phyloP scores from a whole-genome alignment of 805 yeast genomes.

The Candida broadrunensis region DNA sequence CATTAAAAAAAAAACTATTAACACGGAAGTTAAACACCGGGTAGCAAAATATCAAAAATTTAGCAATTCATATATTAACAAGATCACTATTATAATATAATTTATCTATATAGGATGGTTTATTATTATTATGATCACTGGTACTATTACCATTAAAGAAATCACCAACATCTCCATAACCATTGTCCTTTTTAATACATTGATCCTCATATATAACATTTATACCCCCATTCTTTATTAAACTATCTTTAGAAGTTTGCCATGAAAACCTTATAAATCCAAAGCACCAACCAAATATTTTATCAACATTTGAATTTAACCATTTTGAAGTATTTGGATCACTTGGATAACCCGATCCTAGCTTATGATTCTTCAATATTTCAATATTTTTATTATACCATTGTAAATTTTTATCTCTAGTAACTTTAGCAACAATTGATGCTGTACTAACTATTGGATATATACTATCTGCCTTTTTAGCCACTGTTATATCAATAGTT shows the following conservation, averaged over 20 bases:
- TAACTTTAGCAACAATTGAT: slow-evolving; percentile 92
- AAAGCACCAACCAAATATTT: slow-evolving; percentile 80
- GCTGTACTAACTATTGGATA: slow-evolving; percentile 94
- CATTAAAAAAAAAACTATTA: no score
- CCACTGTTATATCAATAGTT: slow-evolving; percentile 65
- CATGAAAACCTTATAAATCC: slow-evolving; percentile 81
- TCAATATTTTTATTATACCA: slow-evolving; percentile 27
- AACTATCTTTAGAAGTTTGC: slow-evolving; percentile 84
- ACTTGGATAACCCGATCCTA: slow-evolving; percentile 93
- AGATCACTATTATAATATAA: slow-evolving; percentile 5
- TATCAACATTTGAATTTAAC: slow-evolving; percentile 62
- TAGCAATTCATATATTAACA: no score
- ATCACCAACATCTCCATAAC: slow-evolving; percentile 23
- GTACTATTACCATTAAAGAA: slow-evolving; percentile 11
- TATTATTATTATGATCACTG: not conserved
- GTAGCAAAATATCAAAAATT: no score
- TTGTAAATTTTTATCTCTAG: slow-evolving; percentile 69
- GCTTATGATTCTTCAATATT: slow-evolving; percentile 34
- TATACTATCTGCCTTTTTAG: slow-evolving; percentile 92
- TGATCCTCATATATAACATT: slow-evolving; percentile 63
- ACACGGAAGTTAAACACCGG: not conserved
- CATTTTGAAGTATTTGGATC: slow-evolving; percentile 85
- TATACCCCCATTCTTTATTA: slow-evolving; percentile 50
- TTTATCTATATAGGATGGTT: slow-evolving; percentile 3
- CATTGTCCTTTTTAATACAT: slow-evolving; percentile 26